A percentile compares a stretch with the other conserved stretches of the same genome.
phyloP scores from a whole-genome alignment of 148 eudicot genomes.

The Amaranthus hypochondriacus region DNA sequence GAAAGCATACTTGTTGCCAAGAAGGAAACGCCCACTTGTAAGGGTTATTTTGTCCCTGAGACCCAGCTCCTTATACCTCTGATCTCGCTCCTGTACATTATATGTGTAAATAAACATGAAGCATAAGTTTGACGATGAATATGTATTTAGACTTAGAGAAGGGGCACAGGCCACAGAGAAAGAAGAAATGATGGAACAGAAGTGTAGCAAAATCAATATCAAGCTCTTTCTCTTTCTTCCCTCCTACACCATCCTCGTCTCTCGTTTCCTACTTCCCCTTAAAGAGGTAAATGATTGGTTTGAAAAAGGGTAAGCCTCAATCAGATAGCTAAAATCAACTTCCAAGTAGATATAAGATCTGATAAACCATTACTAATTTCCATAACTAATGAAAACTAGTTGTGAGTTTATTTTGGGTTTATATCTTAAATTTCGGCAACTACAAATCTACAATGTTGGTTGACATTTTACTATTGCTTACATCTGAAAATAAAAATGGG shows the following conservation, averaged over 20 bases:
- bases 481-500: too few relatives aligned
- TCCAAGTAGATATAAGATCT: not conserved
- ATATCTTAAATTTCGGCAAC: not conserved
- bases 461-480: not conserved
- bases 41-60: slow-evolving; percentile 94
- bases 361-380: not conserved
- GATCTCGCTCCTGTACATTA: slow-evolving; percentile 80
- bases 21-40: slow-evolving; percentile 96
- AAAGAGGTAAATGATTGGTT: not conserved
- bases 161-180: not conserved
- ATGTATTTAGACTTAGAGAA: too few relatives aligned
- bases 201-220: not conserved
- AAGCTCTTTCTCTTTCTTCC: not conserved
- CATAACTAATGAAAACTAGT: not conserved
- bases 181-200: not conserved
- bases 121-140: not conserved
- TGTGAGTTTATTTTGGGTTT: not conserved
- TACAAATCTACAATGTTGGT: not conserved
- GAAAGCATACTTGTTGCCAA: slow-evolving; percentile 84
- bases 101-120: slow-evolving; percentile 12
- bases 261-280: not conserved
- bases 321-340: not conserved
- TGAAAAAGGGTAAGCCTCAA: not conserved
- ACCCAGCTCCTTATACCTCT: slow-evolving; percentile 95
- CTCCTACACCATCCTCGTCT: not conserved